Evolutionary conservation across 345 rosid species (phyloP), one percentile per base, ranked within the genome.

Genomic region (Jatropha curcas): DNA sequence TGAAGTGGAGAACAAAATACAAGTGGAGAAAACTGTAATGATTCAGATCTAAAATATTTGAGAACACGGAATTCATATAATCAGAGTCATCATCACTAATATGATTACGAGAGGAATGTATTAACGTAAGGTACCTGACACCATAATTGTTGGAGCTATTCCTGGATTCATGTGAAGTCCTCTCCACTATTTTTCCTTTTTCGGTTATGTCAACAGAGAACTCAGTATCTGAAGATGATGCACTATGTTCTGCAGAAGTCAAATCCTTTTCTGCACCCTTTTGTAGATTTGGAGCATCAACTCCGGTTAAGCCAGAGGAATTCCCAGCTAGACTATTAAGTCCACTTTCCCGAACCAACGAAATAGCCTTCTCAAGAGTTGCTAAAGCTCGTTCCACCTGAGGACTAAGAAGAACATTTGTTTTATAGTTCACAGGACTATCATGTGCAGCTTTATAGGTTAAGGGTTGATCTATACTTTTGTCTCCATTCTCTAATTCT

Each of bases 341-440:
- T 79, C 85, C 82, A 28, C 80, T 51, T 67, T 87, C 81, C 4
- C 80, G 85, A 66, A 88, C 85, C 65, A 89, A 39, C 7, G 82
- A 76, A 68, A 95, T 89, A 37, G 75, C 97, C 76, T 80, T 86
- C 72, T 95, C 98, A 75, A 95, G 57, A 30, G 87, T 91, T 70
- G 86, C 84, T 68, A 95, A 80, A 69, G 98, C 99, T 68, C 86
- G 84, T 71, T 85, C 81, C 53, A 95, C 97, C 83, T 81, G 83
- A 19, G 90, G 92, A 68, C 96, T 83, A 65, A 88, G 62, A 71
- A 60, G 64, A 70, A 82, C 43, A 27, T 68, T 76, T 71, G 77
- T 86, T 76, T 72, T 80, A 62, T 14, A 75, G 24, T 82, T 81
- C n/a, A 58, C 65, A 65, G 27, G 69, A 67, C 78, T 35, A 55